Evolutionary conservation across 2,329 filamentous ascomycete genomes (phyloP), one percentile per base, ranked within the genome.

Genomic region (Hypoxylon sp.): DNA sequence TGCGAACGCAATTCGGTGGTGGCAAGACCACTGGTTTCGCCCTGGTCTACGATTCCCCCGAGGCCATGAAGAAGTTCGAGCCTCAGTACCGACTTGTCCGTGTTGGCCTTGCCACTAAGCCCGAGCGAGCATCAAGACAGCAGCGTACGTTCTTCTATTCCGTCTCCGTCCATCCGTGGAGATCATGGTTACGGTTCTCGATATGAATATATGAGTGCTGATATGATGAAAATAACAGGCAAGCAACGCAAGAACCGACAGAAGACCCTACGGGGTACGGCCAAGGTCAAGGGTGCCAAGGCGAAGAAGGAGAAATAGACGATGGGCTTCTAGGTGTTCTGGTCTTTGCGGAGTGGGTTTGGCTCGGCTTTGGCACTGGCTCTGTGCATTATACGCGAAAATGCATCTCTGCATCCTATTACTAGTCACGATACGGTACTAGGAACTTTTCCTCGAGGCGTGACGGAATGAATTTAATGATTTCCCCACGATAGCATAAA

Each of bases 211-310:
- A 45, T 69, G 34, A 25, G 19, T 56, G 21, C 67, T 65, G 48
- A 68, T 58, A 61, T 48, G 21, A 25, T 34, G n/a, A 51, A 19
- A 57, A 56, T 53, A 6, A 87, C 85, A 98, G 95, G 95, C 91
- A 99, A 99, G 90, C 96, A 98, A 89, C 93, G 96, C 89, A 99
- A 99, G 93, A 99, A 99, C 93, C 91, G 95, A 85, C 90, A 93
- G 86, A 98, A 99, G 94, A 96, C 95, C 82, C 92, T 98, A 84
- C 93, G 96, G 79, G 96, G 96, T 83, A 97, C 93, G 79, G 95
- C 94, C 81, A 99, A 99, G 93, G 90, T 91, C 89, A 98, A 98
- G 93, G 94, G 94, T 84, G 91, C 91, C 82, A 90, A 91, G 87
- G 89, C 92, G 85, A 96, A 97, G 90, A 97, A 98, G 92, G 93